Evolutionary conservation across 2,329 filamentous ascomycete genomes (phyloP), one percentile per base, ranked within the genome.

Genomic region (Talaromyces sp.): DNA sequence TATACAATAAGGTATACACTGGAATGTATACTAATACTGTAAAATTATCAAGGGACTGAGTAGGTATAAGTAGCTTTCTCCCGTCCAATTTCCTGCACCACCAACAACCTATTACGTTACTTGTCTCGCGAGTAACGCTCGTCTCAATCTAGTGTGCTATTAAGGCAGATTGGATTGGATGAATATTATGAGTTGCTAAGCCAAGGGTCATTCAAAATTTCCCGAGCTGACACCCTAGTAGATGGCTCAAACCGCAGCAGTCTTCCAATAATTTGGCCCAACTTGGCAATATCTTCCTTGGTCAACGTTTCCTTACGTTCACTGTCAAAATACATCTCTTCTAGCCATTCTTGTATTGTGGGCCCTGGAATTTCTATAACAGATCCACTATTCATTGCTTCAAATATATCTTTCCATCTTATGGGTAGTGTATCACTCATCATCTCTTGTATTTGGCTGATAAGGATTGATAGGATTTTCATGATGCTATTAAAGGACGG

Each of bases 401-500:
- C 36, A 69, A 67, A 73, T 57, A 45, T 51, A 6, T 59, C 41
- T 54, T 67, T 61, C 73, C 73, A 77, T 56, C 67, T 66, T 58
- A 69, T 60, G 53, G 73, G 72, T 56, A 75, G 61, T 15, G 67
- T 64, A 46, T 74, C 69, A 51, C 57, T 70, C 19, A 64, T 62
- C 43, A 68, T 66, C 58, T 76, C 69, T 9, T 65, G 64, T 70
- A 76, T 75, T 61, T 76, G 70, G 5, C 56, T 63, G 0, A 72
- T 63, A 7, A 77, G 64, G 9, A 67, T 68, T 31, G 59, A 35
- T 15, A 67, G 69, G 5, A 69, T 75, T 62, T 63, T 65, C 57
- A 75, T 64, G 58, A 73, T 62, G 59, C 64, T 72, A 45, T 74
- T 71, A 52, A 76, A 75, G 2, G 69, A 70, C 9, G 72, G 71